Base-by-base conservation (phyloP, 2,329 filamentous ascomycete genomes). In the Hymenoscyphus fraxineus region DNA sequence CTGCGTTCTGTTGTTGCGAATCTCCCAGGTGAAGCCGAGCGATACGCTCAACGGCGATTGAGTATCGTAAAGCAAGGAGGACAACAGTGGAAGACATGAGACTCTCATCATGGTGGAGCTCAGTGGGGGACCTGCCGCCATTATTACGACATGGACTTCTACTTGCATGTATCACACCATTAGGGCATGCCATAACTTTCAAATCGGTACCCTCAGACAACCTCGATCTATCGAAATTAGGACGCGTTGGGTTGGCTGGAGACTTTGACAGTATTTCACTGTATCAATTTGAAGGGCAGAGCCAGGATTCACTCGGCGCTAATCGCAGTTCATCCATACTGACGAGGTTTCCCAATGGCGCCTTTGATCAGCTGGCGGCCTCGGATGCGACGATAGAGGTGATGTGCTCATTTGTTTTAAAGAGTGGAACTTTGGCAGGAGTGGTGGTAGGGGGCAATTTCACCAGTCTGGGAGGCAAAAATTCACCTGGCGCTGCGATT, bases 381-480 rank as follows among this genome's bases (percentile, higher is more conserved):
- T 89, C 93, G 56, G 92, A 98, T 77, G 93, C 90, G 64, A 87
- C 89, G 59, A 97, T 99, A 73, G 85, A 88, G 73, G 84, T 92
- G 68, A 95, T 99, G 90, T 99, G 95, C 79, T 80, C 89, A 22
- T 91, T 94, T 72, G 82, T 87, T 60, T 79, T 83, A 71, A 81
- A 83, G 64, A 84, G 91, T 76, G 90, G 90, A 68, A 83, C 82
- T 6, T 78, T 89, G 64, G 81, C 85, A n/a, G 89, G 90, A 51
- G 85, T 98, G 35, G 85, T 98, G 58, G 84, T 99, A 16, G 95
- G 91, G 63, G 95, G 95, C 58, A 98, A 98, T 79, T 99, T 99
- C 76, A 98, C 95, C 39, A 96, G 92, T 76, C 80, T 99, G 67
- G 91, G 88, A 65, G 88, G 88, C 65, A 83, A 89, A 64, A 80